phyloP scores from a whole-genome alignment of 768 basidiomycete genomes.

The Infundibulicybe gibba region DNA sequence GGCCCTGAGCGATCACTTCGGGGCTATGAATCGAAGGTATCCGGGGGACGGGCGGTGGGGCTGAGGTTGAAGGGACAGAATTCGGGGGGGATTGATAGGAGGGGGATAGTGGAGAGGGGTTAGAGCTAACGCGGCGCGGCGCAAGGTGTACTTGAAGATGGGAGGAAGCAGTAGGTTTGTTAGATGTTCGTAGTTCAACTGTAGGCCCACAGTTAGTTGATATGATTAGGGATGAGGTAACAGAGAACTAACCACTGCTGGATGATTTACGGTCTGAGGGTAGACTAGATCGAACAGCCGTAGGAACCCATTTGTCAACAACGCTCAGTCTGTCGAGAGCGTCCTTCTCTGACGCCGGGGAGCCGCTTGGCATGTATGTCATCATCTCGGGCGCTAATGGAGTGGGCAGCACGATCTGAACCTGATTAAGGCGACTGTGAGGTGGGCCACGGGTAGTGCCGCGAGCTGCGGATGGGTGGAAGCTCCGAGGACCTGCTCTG shows the following conservation, averaged over 20 bases:
- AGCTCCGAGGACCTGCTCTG: constrained; percentile 19
- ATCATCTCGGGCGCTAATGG: constrained; percentile 48
- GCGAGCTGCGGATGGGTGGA: constrained; percentile 13
- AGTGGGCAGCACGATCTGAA: constrained; percentile 67
- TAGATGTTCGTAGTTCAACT: too few species aligned
- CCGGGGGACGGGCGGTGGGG: too few species aligned
- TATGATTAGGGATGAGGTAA: too few species aligned
- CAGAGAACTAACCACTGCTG: too few species aligned
- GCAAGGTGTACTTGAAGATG: too few species aligned
- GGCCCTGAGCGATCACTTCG: too few species aligned
- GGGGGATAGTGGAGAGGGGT: neutral
- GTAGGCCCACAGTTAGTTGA: too few species aligned
- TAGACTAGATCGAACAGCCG: neutral
- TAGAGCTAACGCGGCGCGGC: neutral
- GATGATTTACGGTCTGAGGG: too few species aligned
- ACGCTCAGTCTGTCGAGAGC: constrained; percentile 18
- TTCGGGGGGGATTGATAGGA: too few species aligned
- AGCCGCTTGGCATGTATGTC: constrained; percentile 5
- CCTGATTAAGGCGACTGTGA: constrained; percentile 54
- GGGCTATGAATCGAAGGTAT: too few species aligned
- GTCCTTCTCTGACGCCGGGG: constrained; percentile 6
- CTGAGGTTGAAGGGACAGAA: too few species aligned
- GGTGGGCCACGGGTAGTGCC: constrained; percentile 52
- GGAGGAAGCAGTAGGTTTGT: too few species aligned
- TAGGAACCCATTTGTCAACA: constrained; percentile 35